phyloP scores from a whole-genome alignment of 208 protist genomes.

The Trypanosoma caninum region DNA sequence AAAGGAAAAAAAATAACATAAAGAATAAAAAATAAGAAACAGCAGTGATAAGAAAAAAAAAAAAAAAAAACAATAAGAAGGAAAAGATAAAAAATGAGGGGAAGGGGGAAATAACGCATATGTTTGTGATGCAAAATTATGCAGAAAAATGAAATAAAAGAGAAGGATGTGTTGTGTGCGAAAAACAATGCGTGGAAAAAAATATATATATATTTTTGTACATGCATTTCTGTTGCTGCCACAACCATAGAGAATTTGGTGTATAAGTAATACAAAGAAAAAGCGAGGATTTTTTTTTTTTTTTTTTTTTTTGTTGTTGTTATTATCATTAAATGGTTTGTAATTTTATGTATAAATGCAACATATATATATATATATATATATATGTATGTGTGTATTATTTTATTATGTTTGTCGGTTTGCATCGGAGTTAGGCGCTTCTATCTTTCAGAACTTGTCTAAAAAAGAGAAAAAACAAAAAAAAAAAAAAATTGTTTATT shows the following conservation, averaged over 20 bases:
- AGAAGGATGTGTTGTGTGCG: background rate
- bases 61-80: background rate
- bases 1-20: conserved; percentile 18
- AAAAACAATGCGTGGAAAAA: too few species aligned
- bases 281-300: conserved; percentile 11
- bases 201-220: background rate
- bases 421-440: conserved; percentile 78
- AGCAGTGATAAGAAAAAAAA: conserved; percentile 10
- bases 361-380: conserved; percentile 4
- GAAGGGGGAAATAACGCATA: background rate
- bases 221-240: background rate
- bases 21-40: conserved; percentile 15
- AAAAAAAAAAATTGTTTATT: background rate
- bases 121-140: background rate
- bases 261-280: background rate
- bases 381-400: conserved; percentile 14
- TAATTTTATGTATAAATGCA: background rate
- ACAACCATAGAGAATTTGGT: background rate
- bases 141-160: background rate
- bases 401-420: conserved; percentile 24
- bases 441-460: conserved; percentile 97
- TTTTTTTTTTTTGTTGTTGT: conserved; percentile 17
- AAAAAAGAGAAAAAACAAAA: conserved; percentile 16
- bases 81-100: background rate
- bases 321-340: background rate